Conservation (phyloP, 768 basidiomycete species). For the Lactifluus piperatus region DNA sequence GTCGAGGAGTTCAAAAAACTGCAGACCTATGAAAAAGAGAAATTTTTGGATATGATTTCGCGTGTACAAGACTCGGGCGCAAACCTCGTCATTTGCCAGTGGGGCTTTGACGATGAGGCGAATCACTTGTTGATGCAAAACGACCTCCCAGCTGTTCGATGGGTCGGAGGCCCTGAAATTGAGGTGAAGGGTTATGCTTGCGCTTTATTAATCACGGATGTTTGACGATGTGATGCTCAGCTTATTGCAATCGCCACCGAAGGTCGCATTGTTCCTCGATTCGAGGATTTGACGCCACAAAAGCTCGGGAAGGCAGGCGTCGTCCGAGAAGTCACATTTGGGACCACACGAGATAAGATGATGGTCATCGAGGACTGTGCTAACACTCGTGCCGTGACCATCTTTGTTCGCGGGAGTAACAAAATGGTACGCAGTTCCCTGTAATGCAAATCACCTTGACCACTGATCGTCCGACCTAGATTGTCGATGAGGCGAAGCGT, state of each 20-base stretch:
- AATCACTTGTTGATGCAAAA: slow-evolving; percentile 98
- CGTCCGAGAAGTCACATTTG: slow-evolving; percentile 91
- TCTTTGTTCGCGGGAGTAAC: slow-evolving; percentile 96
- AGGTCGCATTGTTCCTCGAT: slow-evolving; percentile 95
- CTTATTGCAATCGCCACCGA: slow-evolving; percentile 97
- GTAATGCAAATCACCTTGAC: background rate
- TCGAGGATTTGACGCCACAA: slow-evolving; percentile 86
- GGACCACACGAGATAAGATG: slow-evolving; percentile 99
- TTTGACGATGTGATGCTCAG: slow-evolving; percentile 32
- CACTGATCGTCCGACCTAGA: slow-evolving; percentile 40
- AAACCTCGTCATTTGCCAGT: slow-evolving; percentile 98
- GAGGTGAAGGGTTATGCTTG: slow-evolving; percentile 47
- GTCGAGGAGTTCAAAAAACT: slow-evolving; percentile 97
- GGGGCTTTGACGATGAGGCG: slow-evolving; percentile 99
- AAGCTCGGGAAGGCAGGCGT: slow-evolving; percentile 93
- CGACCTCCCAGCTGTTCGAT: slow-evolving; percentile 91
- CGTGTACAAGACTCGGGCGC: slow-evolving; percentile 94
- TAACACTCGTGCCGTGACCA: slow-evolving; percentile 90
- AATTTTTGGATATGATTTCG: slow-evolving; percentile 96
- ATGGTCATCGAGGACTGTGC: slow-evolving; percentile 98
- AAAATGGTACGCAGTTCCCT: slow-evolving; percentile 72
- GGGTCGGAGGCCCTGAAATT: slow-evolving; percentile 99
- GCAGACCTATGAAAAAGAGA: slow-evolving; percentile 90
- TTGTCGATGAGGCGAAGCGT: slow-evolving; percentile 97
- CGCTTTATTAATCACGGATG: background rate